A percentile compares a stretch with the other conserved stretches of the same genome.
Conservation (phyloP, 2,329 filamentous ascomycete genomes). For the Fusarium veterinarium region DNA sequence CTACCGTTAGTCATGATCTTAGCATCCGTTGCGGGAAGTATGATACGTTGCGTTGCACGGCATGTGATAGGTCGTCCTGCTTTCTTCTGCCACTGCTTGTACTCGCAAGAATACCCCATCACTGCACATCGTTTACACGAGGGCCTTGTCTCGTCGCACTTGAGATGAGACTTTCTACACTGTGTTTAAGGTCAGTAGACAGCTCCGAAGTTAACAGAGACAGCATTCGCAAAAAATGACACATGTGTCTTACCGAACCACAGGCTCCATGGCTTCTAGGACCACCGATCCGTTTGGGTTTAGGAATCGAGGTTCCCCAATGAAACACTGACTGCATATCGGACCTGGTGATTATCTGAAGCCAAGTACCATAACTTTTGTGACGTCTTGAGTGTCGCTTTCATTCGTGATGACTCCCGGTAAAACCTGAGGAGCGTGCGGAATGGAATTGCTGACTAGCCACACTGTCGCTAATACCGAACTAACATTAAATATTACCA, state of each 20-base stretch:
- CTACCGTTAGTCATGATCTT: not conserved
- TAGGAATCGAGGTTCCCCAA: too few species aligned
- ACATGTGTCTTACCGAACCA: not conserved
- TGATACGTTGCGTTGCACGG: not conserved
- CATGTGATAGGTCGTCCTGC: not conserved
- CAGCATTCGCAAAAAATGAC: not conserved
- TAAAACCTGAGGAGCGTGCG: too few species aligned
- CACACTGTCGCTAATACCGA: too few species aligned
- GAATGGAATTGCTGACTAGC: too few species aligned
- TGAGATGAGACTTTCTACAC: not conserved
- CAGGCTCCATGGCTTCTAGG: not conserved
- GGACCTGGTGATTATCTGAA: too few species aligned
- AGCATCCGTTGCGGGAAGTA: not conserved
- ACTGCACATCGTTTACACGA: not conserved
- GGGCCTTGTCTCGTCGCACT: not conserved
- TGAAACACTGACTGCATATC: too few species aligned
- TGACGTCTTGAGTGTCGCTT: too few species aligned
- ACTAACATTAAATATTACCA: too few species aligned
- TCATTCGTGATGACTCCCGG: too few species aligned
- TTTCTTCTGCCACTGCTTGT: not conserved
- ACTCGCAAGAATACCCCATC: not conserved
- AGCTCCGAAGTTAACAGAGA: not conserved
- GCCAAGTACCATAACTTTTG: too few species aligned
- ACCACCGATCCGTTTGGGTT: too few species aligned
- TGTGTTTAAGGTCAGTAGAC: not conserved